Base-by-base conservation (phyloP, 2,329 filamentous ascomycete genomes). In the Rhytidhysteron rufulum region DNA sequence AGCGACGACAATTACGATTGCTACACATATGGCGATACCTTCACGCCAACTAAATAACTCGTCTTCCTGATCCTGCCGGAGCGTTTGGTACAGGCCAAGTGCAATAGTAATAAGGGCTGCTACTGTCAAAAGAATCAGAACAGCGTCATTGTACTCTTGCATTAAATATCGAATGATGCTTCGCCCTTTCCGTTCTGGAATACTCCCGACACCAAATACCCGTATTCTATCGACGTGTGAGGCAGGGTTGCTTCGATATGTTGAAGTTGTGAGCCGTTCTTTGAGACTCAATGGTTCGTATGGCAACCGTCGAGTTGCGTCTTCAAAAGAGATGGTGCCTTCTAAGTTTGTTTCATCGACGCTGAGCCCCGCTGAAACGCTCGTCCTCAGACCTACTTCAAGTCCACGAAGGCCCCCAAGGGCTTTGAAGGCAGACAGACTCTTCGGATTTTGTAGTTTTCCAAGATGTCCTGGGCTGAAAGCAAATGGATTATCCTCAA, bases 381-480 rank as follows among this genome's bases (percentile, higher is more conserved):
- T 71, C 2, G 85, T 83, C 42, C 81, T 73, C 8, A 93, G 61
- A 1, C 87, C 87, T 56, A 82, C 87, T 55, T 88, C 85, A 15
- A 93, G 60, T 2, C 87, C 87, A 7, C 67, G 69, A 5, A 91
- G 60, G 35, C 87, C 87, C 40, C 87, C 87, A 2, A 93, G 65
- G 4, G 85, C 85, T 51, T 85, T 80, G 46, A 90, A 88, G 4
- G 86, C 86, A 20, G 78, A 72, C 44, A 86, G 70, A 52, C 77
- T 89, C 66, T 93, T 93, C 1, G 87, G 86, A 48, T 90, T 90
- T 37, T 88, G 72, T 5, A 93, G 68, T 66, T 91, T 91, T 47
- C 82, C 84, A 47, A 96, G 73, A 57, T 94, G 83, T 11, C 90
- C 89, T 8, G 83, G 83, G 2, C 82, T 80, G 60, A 88, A 95